Percentiles rank a stretch among this genome's conserved stretches.
phyloP scores from a whole-genome alignment of 768 basidiomycete genomes.

The Rhizopogon rudus region DNA sequence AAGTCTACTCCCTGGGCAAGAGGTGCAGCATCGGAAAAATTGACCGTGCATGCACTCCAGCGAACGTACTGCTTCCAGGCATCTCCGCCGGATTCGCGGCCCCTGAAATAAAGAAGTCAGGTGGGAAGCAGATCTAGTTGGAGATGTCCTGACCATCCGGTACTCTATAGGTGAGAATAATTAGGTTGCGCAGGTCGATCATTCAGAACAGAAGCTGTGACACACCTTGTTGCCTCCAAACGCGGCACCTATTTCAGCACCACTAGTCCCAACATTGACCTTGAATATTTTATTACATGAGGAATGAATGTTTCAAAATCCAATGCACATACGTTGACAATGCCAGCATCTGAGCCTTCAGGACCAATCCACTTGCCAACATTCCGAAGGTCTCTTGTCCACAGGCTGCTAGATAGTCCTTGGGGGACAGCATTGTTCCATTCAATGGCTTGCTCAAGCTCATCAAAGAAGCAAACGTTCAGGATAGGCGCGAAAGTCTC shows the following conservation, averaged over 20 bases:
- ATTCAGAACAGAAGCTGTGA: constrained; percentile 9
- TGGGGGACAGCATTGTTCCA: constrained; percentile 91
- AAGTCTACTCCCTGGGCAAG: constrained; percentile 94
- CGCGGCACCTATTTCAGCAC: constrained; percentile 77
- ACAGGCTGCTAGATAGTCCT: constrained; percentile 88
- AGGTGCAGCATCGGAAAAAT: constrained; percentile 85
- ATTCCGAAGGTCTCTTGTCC: constrained; percentile 81
- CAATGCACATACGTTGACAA: constrained; percentile 69
- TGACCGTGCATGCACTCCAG: constrained; percentile 90
- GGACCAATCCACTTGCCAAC: constrained; percentile 93
- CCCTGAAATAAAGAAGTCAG: constrained; percentile 46
- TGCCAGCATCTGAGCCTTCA: constrained; percentile 84
- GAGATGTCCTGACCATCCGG: constrained; percentile 56
- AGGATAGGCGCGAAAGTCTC: constrained; percentile 90
- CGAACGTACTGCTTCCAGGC: constrained; percentile 98
- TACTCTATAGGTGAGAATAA: constrained; percentile 47
- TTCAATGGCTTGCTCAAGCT: constrained; percentile 78
- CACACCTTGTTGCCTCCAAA: constrained; percentile 92
- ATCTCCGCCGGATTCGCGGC: constrained; percentile 94
- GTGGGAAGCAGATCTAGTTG: constrained; percentile 19
- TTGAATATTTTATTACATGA: constrained; percentile 14
- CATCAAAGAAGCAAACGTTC: constrained; percentile 81
- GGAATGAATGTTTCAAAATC: constrained; percentile 1
- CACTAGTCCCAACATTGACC: constrained; percentile 66
- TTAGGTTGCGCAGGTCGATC: constrained; percentile 12